phyloP scores from a whole-genome alignment of 1,284 basidiomycete species.

The Cutaneotrichosporon sp. region DNA sequence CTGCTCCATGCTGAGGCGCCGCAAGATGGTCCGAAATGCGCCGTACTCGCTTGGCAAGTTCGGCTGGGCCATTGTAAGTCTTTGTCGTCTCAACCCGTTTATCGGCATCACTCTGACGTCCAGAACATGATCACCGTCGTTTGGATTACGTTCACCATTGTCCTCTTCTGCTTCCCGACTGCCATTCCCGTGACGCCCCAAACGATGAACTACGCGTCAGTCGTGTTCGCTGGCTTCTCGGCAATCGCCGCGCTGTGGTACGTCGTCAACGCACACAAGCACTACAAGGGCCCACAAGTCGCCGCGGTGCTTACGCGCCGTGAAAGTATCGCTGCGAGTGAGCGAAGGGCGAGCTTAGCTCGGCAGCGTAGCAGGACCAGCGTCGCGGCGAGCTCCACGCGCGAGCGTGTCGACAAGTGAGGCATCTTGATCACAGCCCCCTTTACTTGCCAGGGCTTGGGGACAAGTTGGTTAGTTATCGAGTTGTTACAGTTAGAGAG shows the following conservation, averaged over 20 bases:
- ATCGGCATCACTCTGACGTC: background rate
- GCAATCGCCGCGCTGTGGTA: slow-evolving; percentile 58
- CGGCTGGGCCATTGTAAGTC: slow-evolving; percentile 33
- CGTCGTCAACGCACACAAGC: slow-evolving; percentile 46
- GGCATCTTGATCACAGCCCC: too few species aligned
- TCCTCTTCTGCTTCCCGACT: slow-evolving; percentile 24
- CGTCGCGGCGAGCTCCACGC: too few species aligned
- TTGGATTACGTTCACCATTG: slow-evolving; percentile 21
- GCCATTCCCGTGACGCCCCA: slow-evolving; percentile 32
- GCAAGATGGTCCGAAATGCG: slow-evolving; percentile 40
- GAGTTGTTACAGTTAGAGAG: too few species aligned
- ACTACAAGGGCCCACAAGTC: slow-evolving; percentile 38
- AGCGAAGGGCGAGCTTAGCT: background rate
- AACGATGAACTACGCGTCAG: slow-evolving; percentile 53
- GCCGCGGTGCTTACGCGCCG: background rate
- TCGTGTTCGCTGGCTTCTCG: slow-evolving; percentile 60
- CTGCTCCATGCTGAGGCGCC: slow-evolving; percentile 43
- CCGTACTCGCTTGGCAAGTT: slow-evolving; percentile 41
- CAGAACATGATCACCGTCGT: slow-evolving; percentile 36
- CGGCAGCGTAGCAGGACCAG: too few species aligned
- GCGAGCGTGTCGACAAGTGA: background rate
- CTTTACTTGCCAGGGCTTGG: too few species aligned
- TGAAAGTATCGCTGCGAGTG: background rate
- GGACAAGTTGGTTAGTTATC: too few species aligned
- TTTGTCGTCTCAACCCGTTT: too few species aligned